Conservation (phyloP, 2,329 filamentous ascomycete species). For the Paraconiothyrium brasiliense region DNA sequence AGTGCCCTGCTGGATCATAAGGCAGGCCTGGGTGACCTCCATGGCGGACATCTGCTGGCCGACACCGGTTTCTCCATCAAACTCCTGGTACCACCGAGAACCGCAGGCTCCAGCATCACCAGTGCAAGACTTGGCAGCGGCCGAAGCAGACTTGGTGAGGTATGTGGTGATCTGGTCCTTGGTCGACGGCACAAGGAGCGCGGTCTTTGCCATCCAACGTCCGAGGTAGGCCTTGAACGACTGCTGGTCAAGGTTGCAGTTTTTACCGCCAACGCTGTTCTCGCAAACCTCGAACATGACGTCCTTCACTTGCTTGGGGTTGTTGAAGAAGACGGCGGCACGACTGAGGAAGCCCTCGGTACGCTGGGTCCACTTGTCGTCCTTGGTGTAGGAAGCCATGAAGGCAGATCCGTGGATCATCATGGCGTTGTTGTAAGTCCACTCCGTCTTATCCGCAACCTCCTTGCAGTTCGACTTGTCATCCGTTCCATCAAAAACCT, state of each 20-base stretch:
- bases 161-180: constrained; percentile 49
- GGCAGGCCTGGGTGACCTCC: constrained; percentile 56
- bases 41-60: constrained; percentile 58
- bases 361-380: constrained; percentile 65
- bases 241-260: constrained; percentile 75
- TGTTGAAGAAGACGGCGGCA: constrained; percentile 63
- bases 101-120: constrained; percentile 55
- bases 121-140: constrained; percentile 55
- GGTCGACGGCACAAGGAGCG: constrained; percentile 55
- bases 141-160: constrained; percentile 53
- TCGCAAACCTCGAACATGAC: constrained; percentile 78
- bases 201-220: constrained; percentile 66
- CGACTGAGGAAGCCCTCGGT: constrained; percentile 67
- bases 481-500: constrained; percentile 66
- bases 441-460: constrained; percentile 61
- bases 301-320: constrained; percentile 57
- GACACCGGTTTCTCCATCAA: constrained; percentile 53
- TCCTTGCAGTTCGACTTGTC: constrained; percentile 61
- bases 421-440: constrained; percentile 67
- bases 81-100: constrained; percentile 56
- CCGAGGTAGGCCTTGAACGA: constrained; percentile 80
- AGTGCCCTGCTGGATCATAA: constrained; percentile 45
- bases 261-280: constrained; percentile 39
- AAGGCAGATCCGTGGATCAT: constrained; percentile 64
- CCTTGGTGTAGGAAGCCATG: constrained; percentile 64